Evolutionary conservation across 2,329 filamentous ascomycete genomes (phyloP), one percentile per base, ranked within the genome.

Genomic region (Xylaria sp.): DNA sequence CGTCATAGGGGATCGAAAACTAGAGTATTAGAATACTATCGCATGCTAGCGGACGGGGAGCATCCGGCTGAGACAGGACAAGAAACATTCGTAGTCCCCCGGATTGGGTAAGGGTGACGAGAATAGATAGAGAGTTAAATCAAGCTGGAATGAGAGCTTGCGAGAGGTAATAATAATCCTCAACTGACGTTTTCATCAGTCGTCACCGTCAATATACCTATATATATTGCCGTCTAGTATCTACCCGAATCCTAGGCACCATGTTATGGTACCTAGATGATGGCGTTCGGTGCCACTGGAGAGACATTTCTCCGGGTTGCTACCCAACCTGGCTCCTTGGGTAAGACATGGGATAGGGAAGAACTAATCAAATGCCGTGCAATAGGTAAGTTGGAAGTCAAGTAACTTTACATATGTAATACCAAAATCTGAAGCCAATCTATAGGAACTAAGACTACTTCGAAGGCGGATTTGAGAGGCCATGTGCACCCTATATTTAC

Each of bases 1-100:
- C 0, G 80, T 87, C 3, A 78, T 89, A 64, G 87, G 85, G 1
- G 82, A 85, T 15, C 76, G 78, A 1, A 80, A 68, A 70, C 76
- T 89, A 78, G 80, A 82, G 14, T 86, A 86, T 61, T 62, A 71
- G 25, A 74, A 70, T 49, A n/a, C n/a, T n/a, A n/a, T n/a, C n/a
- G n/a, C n/a, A n/a, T n/a, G n/a, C n/a, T n/a, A n/a, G n/a, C n/a
- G n/a, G n/a, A n/a, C 73, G 59, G 65, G 28, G 23, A 17, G n/a
- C n/a, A 17, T 25, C 21, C n/a, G 40, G 42, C 60, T 57, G 46
- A 66, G 49, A 66, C 60, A 63, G 14, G 17, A 19, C 19, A 15
- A 59, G 46, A 63, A 38, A 60, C 54, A 54, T 46, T 47, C 19
- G 3, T 37, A 23, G 3, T 40, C 40, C 37, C 38, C 60, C 65